These are phyloP conservation scores for Ceratocystis colombiana DNA, from an alignment of 2,329 filamentous ascomycete species.

Conservation along the genomic window DNA sequence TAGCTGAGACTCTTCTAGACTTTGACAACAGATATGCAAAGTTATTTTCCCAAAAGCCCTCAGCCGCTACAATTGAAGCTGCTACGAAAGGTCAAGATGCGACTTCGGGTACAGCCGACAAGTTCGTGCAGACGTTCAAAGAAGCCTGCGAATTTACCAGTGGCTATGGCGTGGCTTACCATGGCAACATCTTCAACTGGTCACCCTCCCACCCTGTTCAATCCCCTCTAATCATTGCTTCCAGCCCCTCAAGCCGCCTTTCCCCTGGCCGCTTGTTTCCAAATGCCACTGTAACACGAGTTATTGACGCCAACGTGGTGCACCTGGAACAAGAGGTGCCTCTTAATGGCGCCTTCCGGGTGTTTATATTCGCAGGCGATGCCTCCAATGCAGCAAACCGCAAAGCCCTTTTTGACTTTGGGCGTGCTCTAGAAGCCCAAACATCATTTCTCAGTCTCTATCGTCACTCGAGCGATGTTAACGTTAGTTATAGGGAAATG, in stretches of 20 bases:
- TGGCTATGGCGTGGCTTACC: constrained; percentile 81
- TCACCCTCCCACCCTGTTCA: constrained; percentile 59
- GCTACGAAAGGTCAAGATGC: constrained; percentile 40
- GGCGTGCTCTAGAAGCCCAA: constrained; percentile 51
- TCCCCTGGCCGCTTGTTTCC: constrained; percentile 65
- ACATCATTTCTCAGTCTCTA: constrained; percentile 64
- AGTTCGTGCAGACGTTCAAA: constrained; percentile 85
- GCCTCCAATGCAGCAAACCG: constrained; percentile 42
- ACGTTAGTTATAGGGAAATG: constrained; percentile 64
- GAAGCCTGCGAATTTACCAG: constrained; percentile 85
- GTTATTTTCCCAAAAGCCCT: constrained; percentile 72
- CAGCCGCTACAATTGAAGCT: constrained; percentile 59
- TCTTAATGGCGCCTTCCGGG: constrained; percentile 74
- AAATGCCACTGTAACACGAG: constrained; percentile 72
- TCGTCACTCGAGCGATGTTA: constrained; percentile 48
- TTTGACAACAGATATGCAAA: constrained; percentile 88
- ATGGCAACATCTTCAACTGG: constrained; percentile 77
- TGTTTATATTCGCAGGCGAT: constrained; percentile 76
- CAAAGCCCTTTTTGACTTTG: constrained; percentile 60
- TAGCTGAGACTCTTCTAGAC: constrained; percentile 71
- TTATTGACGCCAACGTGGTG: constrained; percentile 80
- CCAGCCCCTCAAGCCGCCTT: constrained; percentile 47
- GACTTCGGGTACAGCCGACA: constrained; percentile 39
- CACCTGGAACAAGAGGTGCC: constrained; percentile 85
- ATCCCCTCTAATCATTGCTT: constrained; percentile 57